These are phyloP conservation scores for Scalesia atractyloides DNA, from an alignment of 129 eudicot genomes.

Conservation along the genomic window DNA sequence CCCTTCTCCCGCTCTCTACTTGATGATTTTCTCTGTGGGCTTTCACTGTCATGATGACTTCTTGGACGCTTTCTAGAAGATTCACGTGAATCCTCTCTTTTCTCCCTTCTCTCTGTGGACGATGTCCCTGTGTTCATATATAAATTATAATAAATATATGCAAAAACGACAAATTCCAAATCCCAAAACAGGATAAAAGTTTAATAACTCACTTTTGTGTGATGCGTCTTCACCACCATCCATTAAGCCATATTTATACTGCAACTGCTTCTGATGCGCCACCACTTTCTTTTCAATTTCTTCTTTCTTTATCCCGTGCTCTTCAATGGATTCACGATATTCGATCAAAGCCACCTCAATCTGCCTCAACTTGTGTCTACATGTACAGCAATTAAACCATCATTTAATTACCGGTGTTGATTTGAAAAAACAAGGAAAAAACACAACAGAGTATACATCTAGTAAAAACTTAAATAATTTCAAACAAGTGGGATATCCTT, in stretches of 20 bases:
- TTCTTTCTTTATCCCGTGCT: conserved; percentile 64
- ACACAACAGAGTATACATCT: not conserved
- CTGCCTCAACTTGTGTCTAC: conserved; percentile 81
- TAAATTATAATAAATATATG: not conserved
- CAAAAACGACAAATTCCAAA: not conserved
- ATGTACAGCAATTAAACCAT: conserved; percentile 16
- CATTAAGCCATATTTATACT: conserved; percentile 66
- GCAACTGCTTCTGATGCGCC: conserved; percentile 53
- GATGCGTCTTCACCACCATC: conserved; percentile 49
- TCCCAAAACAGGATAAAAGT: not conserved
- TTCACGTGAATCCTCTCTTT: conserved; percentile 62
- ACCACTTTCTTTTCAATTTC: conserved; percentile 88
- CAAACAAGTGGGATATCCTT: not conserved
- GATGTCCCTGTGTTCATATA: conserved; percentile 43
- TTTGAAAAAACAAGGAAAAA: not conserved
- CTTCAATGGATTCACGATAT: conserved; percentile 88
- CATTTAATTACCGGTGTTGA: not conserved
- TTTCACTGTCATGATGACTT: conserved; percentile 60
- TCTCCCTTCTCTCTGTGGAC: conserved; percentile 58
- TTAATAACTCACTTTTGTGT: conserved; percentile 58
- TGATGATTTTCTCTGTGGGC: conserved; percentile 64
- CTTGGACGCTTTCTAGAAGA: conserved; percentile 67
- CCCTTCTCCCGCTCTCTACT: conserved; percentile 55
- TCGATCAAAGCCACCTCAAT: conserved; percentile 92
- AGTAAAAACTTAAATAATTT: not conserved